Evolutionary conservation across 2,329 filamentous ascomycete genomes (phyloP).

Genomic region (Didymella glomerata): DNA sequence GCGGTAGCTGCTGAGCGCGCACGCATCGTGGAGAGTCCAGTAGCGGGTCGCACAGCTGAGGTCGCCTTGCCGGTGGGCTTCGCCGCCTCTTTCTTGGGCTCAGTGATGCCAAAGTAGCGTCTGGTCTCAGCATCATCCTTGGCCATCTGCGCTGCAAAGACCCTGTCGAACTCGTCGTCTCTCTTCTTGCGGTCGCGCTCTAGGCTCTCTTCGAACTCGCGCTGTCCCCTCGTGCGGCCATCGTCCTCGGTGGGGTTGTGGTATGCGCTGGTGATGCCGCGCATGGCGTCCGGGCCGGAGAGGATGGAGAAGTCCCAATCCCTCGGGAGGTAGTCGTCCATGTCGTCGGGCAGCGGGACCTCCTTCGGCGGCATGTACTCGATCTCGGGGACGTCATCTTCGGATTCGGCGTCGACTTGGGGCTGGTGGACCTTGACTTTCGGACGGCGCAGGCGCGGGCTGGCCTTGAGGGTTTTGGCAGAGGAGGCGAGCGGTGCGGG

Average conservation of each 20-base stretch:
- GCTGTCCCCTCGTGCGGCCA: constrained; percentile 69
- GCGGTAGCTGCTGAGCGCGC: constrained; percentile 61
- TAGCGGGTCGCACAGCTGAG: constrained; percentile 11
- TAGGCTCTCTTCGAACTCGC: constrained; percentile 61
- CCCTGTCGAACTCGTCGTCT: constrained; percentile 72
- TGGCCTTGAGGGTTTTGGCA: constrained; percentile 73
- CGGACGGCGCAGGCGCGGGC: constrained; percentile 62
- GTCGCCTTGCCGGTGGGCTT: constrained; percentile 25
- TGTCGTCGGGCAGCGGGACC: constrained; percentile 69
- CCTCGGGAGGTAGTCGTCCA: constrained; percentile 68
- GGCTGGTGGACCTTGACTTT: constrained; percentile 70
- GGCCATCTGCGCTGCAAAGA: constrained; percentile 68
- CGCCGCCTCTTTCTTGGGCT: constrained; percentile 39
- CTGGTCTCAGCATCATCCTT: constrained; percentile 59
- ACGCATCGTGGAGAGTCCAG: constrained; percentile 60
- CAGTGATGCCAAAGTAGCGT: constrained; percentile 40
- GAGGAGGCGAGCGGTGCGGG: constrained; percentile 66
- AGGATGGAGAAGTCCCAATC: constrained; percentile 62
- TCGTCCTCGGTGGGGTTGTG: constrained; percentile 69
- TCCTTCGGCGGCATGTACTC: constrained; percentile 88
- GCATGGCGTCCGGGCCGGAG: constrained; percentile 61
- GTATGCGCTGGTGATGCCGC: constrained; percentile 62
- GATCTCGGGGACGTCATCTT: constrained; percentile 73
- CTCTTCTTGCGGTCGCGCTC: constrained; percentile 59
- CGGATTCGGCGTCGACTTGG: constrained; percentile 61